Percentiles rank a stretch among this genome's conserved stretches.
phyloP scores from a whole-genome alignment of 2,329 filamentous ascomycete genomes.

The Corynespora cassiicola region DNA sequence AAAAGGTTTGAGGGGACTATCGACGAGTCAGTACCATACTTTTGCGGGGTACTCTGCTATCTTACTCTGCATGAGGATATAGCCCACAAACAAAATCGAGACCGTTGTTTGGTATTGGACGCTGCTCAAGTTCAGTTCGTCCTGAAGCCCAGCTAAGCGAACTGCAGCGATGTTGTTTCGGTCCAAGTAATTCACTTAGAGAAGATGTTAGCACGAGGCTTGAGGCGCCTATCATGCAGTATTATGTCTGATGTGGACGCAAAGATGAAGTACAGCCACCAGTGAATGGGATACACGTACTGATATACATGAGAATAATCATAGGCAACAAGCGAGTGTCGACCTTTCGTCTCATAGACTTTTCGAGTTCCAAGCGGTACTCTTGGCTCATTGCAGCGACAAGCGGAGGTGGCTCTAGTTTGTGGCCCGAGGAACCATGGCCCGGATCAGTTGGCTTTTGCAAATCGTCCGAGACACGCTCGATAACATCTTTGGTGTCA shows the following conservation, averaged over 20 bases:
- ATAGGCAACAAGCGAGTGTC: constrained; percentile 72
- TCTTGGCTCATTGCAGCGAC: constrained; percentile 55
- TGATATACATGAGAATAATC: constrained; percentile 76
- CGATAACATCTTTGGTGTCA: constrained; percentile 26
- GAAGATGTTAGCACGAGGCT: no score
- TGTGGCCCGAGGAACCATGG: constrained; percentile 21
- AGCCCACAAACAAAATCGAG: constrained; percentile 67
- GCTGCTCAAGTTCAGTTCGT: constrained; percentile 62
- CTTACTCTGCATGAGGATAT: constrained; percentile 53
- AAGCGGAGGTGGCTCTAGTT: constrained; percentile 39
- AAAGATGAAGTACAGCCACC: no score
- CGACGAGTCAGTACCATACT: background rate
- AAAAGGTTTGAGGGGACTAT: constrained; percentile 55
- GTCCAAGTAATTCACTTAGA: constrained; percentile 76
- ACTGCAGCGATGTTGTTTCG: constrained; percentile 74
- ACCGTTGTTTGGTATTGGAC: constrained; percentile 62
- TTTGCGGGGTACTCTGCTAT: background rate
- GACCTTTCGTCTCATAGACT: constrained; percentile 71
- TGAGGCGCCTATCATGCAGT: no score
- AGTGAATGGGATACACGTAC: no score
- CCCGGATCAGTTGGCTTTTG: constrained; percentile 19
- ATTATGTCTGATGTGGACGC: no score
- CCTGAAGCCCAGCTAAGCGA: constrained; percentile 65
- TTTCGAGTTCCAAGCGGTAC: constrained; percentile 62
- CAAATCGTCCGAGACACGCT: constrained; percentile 33